Evolutionary conservation across 2,329 filamentous ascomycete genomes (phyloP).

Genomic region (Penicillium fuscoglaucum): DNA sequence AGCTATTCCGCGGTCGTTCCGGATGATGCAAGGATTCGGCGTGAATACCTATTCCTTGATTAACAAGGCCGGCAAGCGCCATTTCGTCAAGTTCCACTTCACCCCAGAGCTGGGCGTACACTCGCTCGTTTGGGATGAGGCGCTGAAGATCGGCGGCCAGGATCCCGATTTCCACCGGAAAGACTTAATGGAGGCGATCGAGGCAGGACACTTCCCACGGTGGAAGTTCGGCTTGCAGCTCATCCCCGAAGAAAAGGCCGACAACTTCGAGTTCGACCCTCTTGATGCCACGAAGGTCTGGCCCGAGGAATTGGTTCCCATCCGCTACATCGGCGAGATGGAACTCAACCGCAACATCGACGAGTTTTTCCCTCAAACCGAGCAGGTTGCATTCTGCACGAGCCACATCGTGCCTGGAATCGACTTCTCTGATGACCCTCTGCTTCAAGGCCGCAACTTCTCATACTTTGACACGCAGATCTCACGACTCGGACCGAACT

Average conservation of each 20-base stretch:
- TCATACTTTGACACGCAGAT: slow-evolving; percentile 58
- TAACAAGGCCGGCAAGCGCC: slow-evolving; percentile 36
- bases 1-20: slow-evolving; percentile 37
- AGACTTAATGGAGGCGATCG: slow-evolving; percentile 73
- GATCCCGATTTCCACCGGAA: slow-evolving; percentile 82
- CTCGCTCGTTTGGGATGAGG: slow-evolving; percentile 60
- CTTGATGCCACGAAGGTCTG: slow-evolving; percentile 84
- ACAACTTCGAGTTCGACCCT: slow-evolving; percentile 82
- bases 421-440: slow-evolving; percentile 73
- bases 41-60: slow-evolving; percentile 39
- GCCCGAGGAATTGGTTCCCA: slow-evolving; percentile 74
- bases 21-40: slow-evolving; percentile 42
- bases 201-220: slow-evolving; percentile 67
- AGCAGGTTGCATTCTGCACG: slow-evolving; percentile 82
- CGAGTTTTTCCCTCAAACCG: slow-evolving; percentile 79
- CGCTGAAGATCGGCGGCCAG: slow-evolving; percentile 70
- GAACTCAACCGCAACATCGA: slow-evolving; percentile 78
- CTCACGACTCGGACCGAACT: slow-evolving; percentile 70
- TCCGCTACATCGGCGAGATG: slow-evolving; percentile 75
- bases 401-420: slow-evolving; percentile 76
- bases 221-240: slow-evolving; percentile 85
- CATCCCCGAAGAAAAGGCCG: slow-evolving; percentile 67
- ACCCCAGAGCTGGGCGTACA: slow-evolving; percentile 38
- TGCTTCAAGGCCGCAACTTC: slow-evolving; percentile 72
- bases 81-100: slow-evolving; percentile 40